These are phyloP conservation scores for Talaromyces islandicus DNA, from an alignment of 2,329 filamentous ascomycete genomes.

Conservation along the genomic window DNA sequence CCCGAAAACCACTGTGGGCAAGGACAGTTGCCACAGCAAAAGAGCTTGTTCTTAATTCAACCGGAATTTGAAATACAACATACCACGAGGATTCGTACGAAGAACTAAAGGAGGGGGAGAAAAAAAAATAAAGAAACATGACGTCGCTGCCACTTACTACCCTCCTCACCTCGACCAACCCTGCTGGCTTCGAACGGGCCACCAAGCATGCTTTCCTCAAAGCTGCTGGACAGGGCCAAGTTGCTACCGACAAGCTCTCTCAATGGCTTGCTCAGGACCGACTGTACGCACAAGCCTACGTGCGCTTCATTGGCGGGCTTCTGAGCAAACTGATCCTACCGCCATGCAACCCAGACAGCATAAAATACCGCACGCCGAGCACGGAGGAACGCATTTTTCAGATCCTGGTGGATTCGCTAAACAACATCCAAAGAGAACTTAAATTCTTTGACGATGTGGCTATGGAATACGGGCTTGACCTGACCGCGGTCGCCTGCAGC, in stretches of 20 bases:
- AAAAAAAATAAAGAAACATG: slow-evolving; percentile 17
- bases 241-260: slow-evolving; percentile 51
- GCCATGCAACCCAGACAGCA: slow-evolving; percentile 27
- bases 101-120: not conserved
- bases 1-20: not conserved
- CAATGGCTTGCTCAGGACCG: slow-evolving; percentile 68
- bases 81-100: not conserved
- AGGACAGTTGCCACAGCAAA: not conserved
- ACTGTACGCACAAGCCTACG: slow-evolving; percentile 65
- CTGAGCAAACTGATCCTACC: slow-evolving; percentile 55
- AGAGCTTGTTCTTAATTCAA: not conserved
- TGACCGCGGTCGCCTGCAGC: slow-evolving; percentile 32
- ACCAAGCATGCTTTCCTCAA: slow-evolving; percentile 63
- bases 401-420: slow-evolving; percentile 58
- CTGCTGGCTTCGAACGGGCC: slow-evolving; percentile 46
- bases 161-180: slow-evolving; percentile 49
- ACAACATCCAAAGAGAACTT: slow-evolving; percentile 62
- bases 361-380: slow-evolving; percentile 21
- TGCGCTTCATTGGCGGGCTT: slow-evolving; percentile 60
- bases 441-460: slow-evolving; percentile 63
- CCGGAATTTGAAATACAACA: not conserved
- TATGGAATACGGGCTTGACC: slow-evolving; percentile 51
- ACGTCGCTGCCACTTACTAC: slow-evolving; percentile 44
- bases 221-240: slow-evolving; percentile 57
- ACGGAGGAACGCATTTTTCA: slow-evolving; percentile 54